Percentiles rank a stretch among this genome's conserved stretches.
Evolutionary conservation across 495 filamentous ascomycete genomes (phyloP).

Genomic region (Sordaria brevicollis): DNA sequence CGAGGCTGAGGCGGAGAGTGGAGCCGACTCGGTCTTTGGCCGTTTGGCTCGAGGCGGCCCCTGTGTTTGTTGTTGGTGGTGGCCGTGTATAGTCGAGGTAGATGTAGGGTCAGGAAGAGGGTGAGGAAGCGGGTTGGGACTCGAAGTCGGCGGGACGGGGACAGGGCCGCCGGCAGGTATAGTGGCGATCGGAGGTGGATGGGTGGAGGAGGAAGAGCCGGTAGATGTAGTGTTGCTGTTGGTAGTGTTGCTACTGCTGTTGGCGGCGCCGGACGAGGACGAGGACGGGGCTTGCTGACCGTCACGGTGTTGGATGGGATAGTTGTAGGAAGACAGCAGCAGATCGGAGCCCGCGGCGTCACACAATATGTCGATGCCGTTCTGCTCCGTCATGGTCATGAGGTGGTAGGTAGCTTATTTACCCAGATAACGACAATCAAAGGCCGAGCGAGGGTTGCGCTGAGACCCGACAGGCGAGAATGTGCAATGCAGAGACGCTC

Average conservation of each 20-base stretch:
- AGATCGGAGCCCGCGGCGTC: conserved; percentile 12
- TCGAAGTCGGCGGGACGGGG: background rate
- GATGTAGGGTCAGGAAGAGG: background rate
- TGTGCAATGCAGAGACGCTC: background rate
- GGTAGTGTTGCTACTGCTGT: background rate
- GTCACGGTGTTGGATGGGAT: no score
- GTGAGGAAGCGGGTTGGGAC: background rate
- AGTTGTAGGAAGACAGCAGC: background rate
- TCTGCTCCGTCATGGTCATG: conserved; percentile 6
- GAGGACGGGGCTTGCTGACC: background rate
- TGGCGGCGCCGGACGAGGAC: background rate
- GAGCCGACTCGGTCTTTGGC: conserved; percentile 1
- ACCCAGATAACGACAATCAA: no score
- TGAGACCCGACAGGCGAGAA: background rate
- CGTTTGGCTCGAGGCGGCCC: conserved; percentile 4
- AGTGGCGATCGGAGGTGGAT: background rate
- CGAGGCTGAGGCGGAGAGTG: background rate
- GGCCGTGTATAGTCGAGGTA: background rate
- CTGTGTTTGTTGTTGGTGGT: background rate
- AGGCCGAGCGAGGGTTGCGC: background rate
- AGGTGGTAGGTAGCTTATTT: background rate
- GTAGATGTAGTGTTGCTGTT: background rate
- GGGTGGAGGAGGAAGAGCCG: background rate
- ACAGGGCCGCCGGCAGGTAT: background rate
- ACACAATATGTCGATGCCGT: conserved; percentile 15